phyloP scores from a whole-genome alignment of 2,329 filamentous ascomycete species.

The Cladosporium cucumerinum region DNA sequence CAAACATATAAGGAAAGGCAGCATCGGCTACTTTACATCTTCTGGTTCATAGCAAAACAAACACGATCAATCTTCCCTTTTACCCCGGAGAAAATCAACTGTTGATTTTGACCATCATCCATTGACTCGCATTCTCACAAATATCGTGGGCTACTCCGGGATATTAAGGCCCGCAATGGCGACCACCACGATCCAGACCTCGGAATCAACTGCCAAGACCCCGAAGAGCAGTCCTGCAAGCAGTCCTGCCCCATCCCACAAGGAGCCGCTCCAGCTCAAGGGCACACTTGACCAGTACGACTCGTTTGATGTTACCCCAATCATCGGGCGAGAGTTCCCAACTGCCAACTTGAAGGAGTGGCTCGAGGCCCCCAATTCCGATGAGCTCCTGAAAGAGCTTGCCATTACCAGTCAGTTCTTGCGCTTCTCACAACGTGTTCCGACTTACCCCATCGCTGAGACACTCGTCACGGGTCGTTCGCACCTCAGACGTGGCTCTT shows the following conservation, averaged over 20 bases:
- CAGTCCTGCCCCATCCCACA: background rate
- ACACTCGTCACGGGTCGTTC: background rate
- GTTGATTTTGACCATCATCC: background rate
- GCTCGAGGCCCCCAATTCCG: conserved; percentile 35
- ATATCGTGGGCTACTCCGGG: background rate
- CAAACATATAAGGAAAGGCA: background rate
- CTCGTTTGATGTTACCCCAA: conserved; percentile 49
- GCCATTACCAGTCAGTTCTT: conserved; percentile 55
- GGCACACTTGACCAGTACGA: conserved; percentile 45
- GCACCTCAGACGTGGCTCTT: background rate
- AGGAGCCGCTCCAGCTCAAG: conserved; percentile 35
- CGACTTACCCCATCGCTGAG: background rate
- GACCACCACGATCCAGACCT: conserved; percentile 8
- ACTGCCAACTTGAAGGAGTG: conserved; percentile 36
- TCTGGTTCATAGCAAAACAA: background rate
- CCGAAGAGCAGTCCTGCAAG: background rate
- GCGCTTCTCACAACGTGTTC: background rate
- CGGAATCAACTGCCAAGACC: background rate
- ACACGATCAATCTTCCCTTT: background rate
- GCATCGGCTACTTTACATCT: background rate
- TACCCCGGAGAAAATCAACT: background rate
- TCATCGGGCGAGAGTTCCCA: conserved; percentile 50
- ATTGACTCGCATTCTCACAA: background rate
- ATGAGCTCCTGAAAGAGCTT: conserved; percentile 39
- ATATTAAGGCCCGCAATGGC: background rate